Evolutionary conservation across 2,329 filamentous ascomycete genomes (phyloP).

Genomic region (Macroventuria anomochaeta): DNA sequence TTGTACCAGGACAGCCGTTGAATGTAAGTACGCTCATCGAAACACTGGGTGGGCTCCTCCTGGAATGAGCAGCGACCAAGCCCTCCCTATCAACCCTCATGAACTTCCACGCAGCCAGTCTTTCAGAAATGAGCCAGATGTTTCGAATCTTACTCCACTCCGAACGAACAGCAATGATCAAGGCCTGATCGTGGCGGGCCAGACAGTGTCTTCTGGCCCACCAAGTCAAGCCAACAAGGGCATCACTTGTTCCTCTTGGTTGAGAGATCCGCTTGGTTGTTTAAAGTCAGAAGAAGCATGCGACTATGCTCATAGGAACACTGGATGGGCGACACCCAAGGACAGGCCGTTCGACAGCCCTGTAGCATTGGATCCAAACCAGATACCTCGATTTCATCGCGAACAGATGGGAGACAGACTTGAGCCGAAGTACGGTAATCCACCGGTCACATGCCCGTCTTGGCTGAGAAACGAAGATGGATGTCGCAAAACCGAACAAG

Average conservation of each 20-base stretch:
- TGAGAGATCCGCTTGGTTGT: conserved; percentile 17
- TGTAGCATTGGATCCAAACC: background rate
- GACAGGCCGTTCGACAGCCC: background rate
- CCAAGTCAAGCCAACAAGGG: conserved; percentile 1
- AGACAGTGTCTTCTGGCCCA: background rate
- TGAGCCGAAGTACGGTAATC: background rate
- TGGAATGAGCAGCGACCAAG: background rate
- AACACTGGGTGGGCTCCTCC: conserved; percentile 32
- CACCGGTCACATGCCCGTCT: conserved; percentile 24
- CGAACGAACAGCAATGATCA: background rate
- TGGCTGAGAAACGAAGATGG: conserved; percentile 15
- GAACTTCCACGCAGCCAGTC: background rate
- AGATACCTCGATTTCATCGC: background rate
- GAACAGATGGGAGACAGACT: background rate
- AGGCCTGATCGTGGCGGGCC: too few relatives aligned
- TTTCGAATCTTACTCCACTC: background rate
- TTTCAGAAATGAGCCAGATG: background rate
- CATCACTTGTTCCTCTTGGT: conserved; percentile 22
- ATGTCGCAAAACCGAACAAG: conserved; percentile 9
- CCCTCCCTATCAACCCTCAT: background rate
- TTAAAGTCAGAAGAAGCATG: conserved; percentile 13
- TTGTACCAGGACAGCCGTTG: conserved; percentile 23
- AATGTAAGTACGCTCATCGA: conserved; percentile 32
- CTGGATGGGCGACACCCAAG: conserved; percentile 13
- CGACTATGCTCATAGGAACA: conserved; percentile 12